phyloP scores from a whole-genome alignment of 768 basidiomycete genomes.

The Termitomyces bulborhizus region DNA sequence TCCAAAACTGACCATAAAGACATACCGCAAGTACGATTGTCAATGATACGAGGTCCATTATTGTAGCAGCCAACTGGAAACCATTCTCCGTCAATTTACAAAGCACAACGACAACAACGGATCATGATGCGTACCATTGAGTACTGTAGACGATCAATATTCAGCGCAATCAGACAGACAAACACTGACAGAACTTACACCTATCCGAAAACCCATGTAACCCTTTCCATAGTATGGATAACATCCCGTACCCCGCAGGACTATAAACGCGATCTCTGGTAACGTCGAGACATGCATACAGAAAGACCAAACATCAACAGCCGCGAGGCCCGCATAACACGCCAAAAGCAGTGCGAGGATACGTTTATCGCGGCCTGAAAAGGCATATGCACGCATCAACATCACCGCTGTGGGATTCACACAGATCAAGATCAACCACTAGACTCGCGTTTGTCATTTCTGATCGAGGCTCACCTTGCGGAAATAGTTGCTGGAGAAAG shows the following conservation, averaged over 20 bases:
- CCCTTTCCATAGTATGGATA: conserved; percentile 30
- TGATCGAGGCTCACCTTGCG: conserved; percentile 25
- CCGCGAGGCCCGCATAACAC: conserved; percentile 26
- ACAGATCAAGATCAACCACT: neutral
- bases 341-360: conserved; percentile 23
- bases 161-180: neutral
- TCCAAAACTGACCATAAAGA: neutral
- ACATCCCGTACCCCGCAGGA: conserved; percentile 27
- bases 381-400: conserved; percentile 38
- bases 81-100: neutral
- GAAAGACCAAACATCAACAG: conserved; percentile 31
- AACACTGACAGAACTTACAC: conserved; percentile 18
- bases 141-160: conserved; percentile 9
- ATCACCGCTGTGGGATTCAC: conserved; percentile 28
- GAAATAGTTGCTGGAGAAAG: conserved; percentile 29
- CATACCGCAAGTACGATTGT: conserved; percentile 27
- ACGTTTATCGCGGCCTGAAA: conserved; percentile 27
- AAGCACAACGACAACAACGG: neutral
- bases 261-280: conserved; percentile 17
- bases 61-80: conserved; percentile 24
- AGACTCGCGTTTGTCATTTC: neutral
- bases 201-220: conserved; percentile 24
- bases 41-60: conserved; percentile 34
- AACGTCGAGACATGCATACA: conserved; percentile 19
- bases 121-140: conserved; percentile 14